phyloP scores from a whole-genome alignment of 805 yeast species.

The Lipomyces spencermartinsiae region DNA sequence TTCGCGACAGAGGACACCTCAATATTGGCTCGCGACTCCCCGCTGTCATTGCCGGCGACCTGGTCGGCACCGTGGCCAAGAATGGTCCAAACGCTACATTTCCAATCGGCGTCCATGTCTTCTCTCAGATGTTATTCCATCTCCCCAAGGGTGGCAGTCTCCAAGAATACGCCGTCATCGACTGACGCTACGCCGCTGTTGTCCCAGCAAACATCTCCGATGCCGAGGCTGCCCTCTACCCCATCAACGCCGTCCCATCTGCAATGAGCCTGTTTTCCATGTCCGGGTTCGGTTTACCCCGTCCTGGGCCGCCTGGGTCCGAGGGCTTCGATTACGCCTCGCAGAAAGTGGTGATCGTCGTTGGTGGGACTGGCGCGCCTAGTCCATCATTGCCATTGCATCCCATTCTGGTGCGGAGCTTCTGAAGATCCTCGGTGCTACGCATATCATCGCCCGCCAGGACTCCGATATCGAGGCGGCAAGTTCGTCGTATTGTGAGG shows the following conservation, averaged over 20 bases:
- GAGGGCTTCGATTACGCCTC: background rate
- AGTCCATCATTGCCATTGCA: background rate
- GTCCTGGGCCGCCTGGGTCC: background rate
- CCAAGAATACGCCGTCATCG: background rate
- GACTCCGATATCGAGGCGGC: background rate
- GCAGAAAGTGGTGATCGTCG: conserved; percentile 1
- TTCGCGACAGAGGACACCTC: background rate
- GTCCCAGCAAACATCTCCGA: conserved; percentile 1
- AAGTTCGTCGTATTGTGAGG: background rate
- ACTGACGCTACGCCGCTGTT: background rate
- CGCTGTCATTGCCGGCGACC: background rate
- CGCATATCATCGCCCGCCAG: background rate
- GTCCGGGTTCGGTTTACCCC: background rate
- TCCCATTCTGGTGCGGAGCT: background rate
- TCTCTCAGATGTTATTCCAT: background rate
- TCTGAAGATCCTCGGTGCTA: background rate
- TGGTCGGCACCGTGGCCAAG: background rate
- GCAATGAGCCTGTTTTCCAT: background rate
- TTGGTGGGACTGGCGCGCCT: background rate
- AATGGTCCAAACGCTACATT: background rate
- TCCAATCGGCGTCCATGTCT: conserved; percentile 5
- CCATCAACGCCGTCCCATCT: background rate
- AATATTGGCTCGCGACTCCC: background rate
- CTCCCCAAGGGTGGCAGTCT: background rate
- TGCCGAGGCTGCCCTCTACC: background rate